Base-by-base conservation (phyloP, 2,329 filamentous ascomycete species). In the Xylaria sp. region DNA sequence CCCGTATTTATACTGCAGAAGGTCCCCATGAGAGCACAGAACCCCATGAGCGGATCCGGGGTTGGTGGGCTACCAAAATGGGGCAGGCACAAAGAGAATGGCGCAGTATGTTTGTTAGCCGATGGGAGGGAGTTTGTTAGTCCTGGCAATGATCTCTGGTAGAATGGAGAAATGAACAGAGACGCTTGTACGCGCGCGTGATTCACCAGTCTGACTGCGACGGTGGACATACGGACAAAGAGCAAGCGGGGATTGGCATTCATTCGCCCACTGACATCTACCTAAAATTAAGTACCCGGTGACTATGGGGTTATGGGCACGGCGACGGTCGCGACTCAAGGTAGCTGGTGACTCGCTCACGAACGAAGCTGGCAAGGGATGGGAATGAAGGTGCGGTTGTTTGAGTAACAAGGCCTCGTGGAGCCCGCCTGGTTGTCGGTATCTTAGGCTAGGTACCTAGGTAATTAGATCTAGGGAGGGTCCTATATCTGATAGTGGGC, bases 1-100 rank as follows among this genome's bases (percentile, higher is more conserved):
- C 64, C 66, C 64, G 67, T 71, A 68, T 71, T 57, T 56, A 65
- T 67, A 59, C 67, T 67, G 52, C 70, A 72, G 10, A 65, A 27
- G 9, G 25, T 53, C 41, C 70, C 71, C 68, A 73, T 74, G 54
- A 59, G 68, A 33, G 11, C 35, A 49, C 46, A 49, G 29, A 49
- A 35, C 49, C 70, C 71, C 71, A 73, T 74, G 58, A 58, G 69
- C 33, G 64, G 63, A 70, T 64, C 35, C 41, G 21, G 29, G n/a
- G n/a, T n/a, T n/a, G n/a, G 17, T 13, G 10, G 29, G 10, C 4
- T 23, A 5, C 19, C 7, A 23, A 19, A 6, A 51, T 25, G 33
- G 47, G 33, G 5, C 6, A 17, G n/a, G 31, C 13, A 51, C 47
- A 51, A 51, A 38, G 47, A 27, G n/a, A 11, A 21, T 9, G 4